Evolutionary conservation across 345 rosid genomes (phyloP), one percentile per base, ranked within the genome.

Genomic region (Sisymbrium irio): DNA sequence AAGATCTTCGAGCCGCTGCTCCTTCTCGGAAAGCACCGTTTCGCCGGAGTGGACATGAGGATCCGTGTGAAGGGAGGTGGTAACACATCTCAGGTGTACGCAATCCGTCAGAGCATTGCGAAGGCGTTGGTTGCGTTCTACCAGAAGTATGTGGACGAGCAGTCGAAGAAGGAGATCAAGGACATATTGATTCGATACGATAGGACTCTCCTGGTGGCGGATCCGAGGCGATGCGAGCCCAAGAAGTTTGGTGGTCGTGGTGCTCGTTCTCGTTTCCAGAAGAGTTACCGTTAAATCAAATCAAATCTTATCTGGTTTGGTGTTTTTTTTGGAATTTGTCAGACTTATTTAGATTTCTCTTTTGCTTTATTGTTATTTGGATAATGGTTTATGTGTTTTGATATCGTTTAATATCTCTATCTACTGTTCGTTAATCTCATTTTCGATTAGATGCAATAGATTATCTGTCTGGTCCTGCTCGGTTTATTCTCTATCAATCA

Each of bases 231-330:
- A 62, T 91, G 97, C 65, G 97, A 91, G 93, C 88, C 97, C 1
- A 91, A 91, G 91, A 91, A 91, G 87, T 91, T 91, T 7, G 97
- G 97, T 65, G 97, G 97, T 39, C 88, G 88, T 41, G 93, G 97
- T 58, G 96, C 96, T 9, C 88, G 97, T 57, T 83, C 96, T 19
- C 88, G 97, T 79, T 91, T 89, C 88, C 97, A 89, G 87, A 91
- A 91, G 80, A 76, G 84, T 83, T 91, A 91, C 83, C 97, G 97
- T 91, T 91, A 76, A 32, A 32, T n/a, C n/a, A n/a, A n/a, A n/a
- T n/a, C n/a, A 81, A 27, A 27, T 7, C 28, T 2, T 27, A 1
- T 45, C 59, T 55, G 47, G 65, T 65, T 46, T 69, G 22, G 10
- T 9, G 28, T 47, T 20, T 35, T 22, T 12, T 36, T 46, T 35